A percentile compares a stretch with the other conserved stretches of the same genome.
Evolutionary conservation across 352 stramenopile species (phyloP).

Genomic region (Globisporangium polare): DNA sequence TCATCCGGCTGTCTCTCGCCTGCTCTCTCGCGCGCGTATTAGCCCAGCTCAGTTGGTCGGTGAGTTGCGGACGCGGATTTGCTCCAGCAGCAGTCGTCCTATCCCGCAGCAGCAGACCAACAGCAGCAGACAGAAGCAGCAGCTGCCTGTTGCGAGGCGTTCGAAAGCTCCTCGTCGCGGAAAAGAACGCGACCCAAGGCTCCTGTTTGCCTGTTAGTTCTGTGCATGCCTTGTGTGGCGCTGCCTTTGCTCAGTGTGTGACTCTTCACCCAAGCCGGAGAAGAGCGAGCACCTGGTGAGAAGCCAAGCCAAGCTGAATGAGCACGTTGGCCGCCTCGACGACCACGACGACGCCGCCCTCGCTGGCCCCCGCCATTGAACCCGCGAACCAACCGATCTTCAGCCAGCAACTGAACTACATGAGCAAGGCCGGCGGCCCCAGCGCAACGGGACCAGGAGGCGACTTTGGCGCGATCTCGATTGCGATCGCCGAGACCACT

Average conservation of each 20-base stretch:
- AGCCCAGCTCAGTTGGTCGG: too few species aligned
- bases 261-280: not conserved
- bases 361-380: conserved; percentile 16
- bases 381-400: conserved; percentile 18
- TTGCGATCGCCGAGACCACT: conserved; percentile 2
- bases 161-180: too few species aligned
- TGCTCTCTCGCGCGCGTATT: not conserved
- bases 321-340: not conserved
- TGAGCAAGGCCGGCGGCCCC: conserved; percentile 8
- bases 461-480: not conserved
- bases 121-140: too few species aligned
- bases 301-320: conserved; percentile 11
- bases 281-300: not conserved
- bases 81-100: not conserved
- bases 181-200: not conserved
- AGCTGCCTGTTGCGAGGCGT: too few species aligned
- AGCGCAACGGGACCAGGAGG: not conserved
- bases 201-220: not conserved
- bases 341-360: not conserved
- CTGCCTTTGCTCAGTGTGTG: not conserved
- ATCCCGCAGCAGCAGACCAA: not conserved
- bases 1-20: not conserved
- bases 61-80: too few species aligned
- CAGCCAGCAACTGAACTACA: conserved; percentile 6
- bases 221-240: not conserved